Base-by-base conservation (phyloP, 2,329 filamentous ascomycete genomes). In the Colletotrichum brevisporum region DNA sequence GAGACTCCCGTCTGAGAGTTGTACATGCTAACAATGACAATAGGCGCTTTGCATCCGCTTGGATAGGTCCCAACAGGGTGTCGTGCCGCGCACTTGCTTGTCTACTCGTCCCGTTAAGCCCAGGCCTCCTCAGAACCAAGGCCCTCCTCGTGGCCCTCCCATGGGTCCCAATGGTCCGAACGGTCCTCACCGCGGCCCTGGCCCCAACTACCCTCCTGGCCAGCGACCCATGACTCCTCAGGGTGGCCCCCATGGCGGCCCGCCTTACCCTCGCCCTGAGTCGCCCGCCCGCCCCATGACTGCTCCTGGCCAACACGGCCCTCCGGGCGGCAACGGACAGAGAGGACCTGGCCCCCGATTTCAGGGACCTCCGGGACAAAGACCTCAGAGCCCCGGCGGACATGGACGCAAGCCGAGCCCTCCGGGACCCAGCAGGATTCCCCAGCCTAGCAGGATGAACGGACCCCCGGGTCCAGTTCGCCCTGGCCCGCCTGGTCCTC, bases 51-150 rank as follows among this genome's bases (percentile, higher is more conserved):
- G 94, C 81, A 92, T 94, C 74, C 92, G 92, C 73, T 91, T 98
- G 75, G 95, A 98, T 80, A 92, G 94, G 72, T 95, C 94, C 70
- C 88, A 93, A 75, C 95, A 98, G 84, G 96, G 96, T 84, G 96
- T 98, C 60, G 94, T 93, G 66, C 96, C 96, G 15, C 90, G 96
- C 74, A 97, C 95, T 45, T 99, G 96, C 82, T 87, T 99, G 57
- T 98, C 96, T 15, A 93, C 94, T 67, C 91, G 94, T 57, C 94
- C 95, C 18, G 92, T 98, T 71, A 98, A 97, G 85, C 94, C 95
- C 54, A 92, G 94, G 53, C 84, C 88, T 48, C 84, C 88, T 43
- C 84, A 83, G 21, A 83, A 81, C 62, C 66, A 69, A n/a, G 83
- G 83, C 39, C 84, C 83, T 59, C 85, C 85, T 60, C 83, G 84